phyloP scores from a whole-genome alignment of 805 yeast species.

The Grigorovia humatica region DNA sequence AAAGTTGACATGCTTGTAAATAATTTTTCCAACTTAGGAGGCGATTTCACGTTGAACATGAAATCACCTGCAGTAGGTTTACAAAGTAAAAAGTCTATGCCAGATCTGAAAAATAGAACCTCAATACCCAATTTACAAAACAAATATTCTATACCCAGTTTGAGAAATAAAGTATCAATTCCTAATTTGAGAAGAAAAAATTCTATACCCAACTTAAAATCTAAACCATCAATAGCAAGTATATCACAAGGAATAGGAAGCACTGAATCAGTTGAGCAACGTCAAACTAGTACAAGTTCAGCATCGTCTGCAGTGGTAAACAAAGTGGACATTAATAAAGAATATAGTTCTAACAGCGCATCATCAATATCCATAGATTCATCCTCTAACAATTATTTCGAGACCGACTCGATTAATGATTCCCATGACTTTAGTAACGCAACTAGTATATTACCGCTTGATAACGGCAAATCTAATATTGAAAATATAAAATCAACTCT shows the following conservation, averaged over 20 bases:
- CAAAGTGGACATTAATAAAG: neutral
- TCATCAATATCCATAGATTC: neutral
- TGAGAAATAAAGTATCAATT: conserved; percentile 1
- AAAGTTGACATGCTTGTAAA: neutral
- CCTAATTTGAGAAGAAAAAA: neutral
- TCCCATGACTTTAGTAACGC: neutral
- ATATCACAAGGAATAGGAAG: conserved; percentile 12
- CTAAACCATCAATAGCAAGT: conserved; percentile 3
- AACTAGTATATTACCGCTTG: neutral
- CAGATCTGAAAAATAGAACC: neutral
- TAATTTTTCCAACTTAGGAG: neutral
- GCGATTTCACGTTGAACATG: neutral
- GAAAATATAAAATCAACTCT: neutral
- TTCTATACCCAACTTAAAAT: neutral
- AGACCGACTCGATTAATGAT: neutral
- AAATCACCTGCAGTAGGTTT: neutral
- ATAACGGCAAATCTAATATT: neutral
- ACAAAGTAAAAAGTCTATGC: neutral
- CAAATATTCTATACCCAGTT: conserved; percentile 1
- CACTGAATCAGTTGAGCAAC: conserved; percentile 7
- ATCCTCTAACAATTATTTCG: neutral
- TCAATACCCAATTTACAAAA: conserved; percentile 2
- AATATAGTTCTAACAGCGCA: neutral
- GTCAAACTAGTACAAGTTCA: neutral
- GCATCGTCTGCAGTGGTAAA: neutral